Evolutionary conservation across 164 flowering plant species (phyloP).

Genomic region (Piper betle): DNA sequence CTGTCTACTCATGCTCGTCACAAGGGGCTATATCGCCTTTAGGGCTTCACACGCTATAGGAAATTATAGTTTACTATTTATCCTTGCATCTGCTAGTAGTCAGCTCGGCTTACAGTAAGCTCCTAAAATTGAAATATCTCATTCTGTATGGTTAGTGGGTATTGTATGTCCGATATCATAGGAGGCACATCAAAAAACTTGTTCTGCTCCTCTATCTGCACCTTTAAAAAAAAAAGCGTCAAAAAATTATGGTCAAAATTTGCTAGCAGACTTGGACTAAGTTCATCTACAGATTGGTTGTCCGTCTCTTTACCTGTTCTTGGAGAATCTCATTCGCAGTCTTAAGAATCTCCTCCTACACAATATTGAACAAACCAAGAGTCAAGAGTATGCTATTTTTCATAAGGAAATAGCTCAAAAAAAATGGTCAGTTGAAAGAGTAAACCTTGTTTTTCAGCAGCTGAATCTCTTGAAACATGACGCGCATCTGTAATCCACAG

Average conservation of each 20-base stretch:
- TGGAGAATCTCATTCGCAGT: constrained; percentile 21
- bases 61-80: no score
- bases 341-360: constrained; percentile 20
- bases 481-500: constrained; percentile 33
- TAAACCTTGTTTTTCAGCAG: constrained; percentile 45
- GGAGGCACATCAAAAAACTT: constrained; percentile 3
- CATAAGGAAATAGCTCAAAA: no score
- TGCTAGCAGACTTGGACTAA: not conserved
- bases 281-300: not conserved
- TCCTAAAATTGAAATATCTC: constrained; percentile 7
- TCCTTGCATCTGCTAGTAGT: no score
- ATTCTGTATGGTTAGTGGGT: constrained; percentile 13
- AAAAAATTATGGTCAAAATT: not conserved
- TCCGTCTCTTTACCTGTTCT: constrained; percentile 12
- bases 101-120: no score
- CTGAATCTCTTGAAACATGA: constrained; percentile 59
- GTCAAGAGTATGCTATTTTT: not conserved
- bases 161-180: constrained; percentile 5
- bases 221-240: not conserved
- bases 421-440: not conserved
- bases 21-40: no score
- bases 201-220: constrained; percentile 11
- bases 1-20: no score
- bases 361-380: constrained; percentile 1
- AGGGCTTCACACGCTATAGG: no score